These are phyloP conservation scores for Sphagnum magellanicum DNA, from an alignment of 228 moss, liverwort and hornwort species.

Conservation along the genomic window DNA sequence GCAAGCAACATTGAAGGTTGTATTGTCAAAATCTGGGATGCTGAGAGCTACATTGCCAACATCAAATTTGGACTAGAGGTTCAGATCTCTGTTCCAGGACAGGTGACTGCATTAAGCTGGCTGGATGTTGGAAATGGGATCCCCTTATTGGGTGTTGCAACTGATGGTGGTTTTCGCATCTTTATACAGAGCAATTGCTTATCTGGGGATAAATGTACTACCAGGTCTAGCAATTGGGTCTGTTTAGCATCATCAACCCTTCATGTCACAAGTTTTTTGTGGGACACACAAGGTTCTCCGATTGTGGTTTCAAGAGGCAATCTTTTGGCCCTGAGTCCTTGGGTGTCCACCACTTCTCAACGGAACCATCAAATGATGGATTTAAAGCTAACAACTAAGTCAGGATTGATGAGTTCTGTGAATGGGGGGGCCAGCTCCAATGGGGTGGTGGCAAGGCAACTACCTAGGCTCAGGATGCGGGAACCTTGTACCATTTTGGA, in stretches of 20 bases:
- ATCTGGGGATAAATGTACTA: background rate
- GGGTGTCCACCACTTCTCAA: slow-evolving; percentile 11
- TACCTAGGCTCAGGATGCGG: slow-evolving; percentile 14
- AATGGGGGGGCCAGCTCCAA: too few species aligned
- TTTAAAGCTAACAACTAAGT: too few species aligned
- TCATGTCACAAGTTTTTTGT: slow-evolving; percentile 40
- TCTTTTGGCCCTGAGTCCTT: slow-evolving; percentile 66
- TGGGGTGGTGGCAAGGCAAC: background rate
- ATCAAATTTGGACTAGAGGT: slow-evolving; percentile 69
- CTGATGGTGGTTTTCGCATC: slow-evolving; percentile 44
- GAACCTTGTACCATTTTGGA: slow-evolving; percentile 61
- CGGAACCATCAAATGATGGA: too few species aligned
- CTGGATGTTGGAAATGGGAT: slow-evolving; percentile 73
- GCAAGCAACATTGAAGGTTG: slow-evolving; percentile 17
- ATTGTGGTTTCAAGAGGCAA: slow-evolving; percentile 72
- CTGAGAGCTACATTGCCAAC: slow-evolving; percentile 61
- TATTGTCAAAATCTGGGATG: slow-evolving; percentile 79
- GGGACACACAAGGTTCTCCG: slow-evolving; percentile 76
- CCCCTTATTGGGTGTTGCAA: slow-evolving; percentile 66
- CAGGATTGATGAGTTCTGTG: too few species aligned
- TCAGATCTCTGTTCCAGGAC: slow-evolving; percentile 40
- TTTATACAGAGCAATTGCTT: slow-evolving; percentile 47
- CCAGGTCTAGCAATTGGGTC: slow-evolving; percentile 36
- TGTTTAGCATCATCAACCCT: slow-evolving; percentile 56
- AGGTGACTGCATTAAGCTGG: slow-evolving; percentile 68